Evolutionary conservation across 2,329 filamentous ascomycete genomes (phyloP).

Genomic region (Alternaria rosae): DNA sequence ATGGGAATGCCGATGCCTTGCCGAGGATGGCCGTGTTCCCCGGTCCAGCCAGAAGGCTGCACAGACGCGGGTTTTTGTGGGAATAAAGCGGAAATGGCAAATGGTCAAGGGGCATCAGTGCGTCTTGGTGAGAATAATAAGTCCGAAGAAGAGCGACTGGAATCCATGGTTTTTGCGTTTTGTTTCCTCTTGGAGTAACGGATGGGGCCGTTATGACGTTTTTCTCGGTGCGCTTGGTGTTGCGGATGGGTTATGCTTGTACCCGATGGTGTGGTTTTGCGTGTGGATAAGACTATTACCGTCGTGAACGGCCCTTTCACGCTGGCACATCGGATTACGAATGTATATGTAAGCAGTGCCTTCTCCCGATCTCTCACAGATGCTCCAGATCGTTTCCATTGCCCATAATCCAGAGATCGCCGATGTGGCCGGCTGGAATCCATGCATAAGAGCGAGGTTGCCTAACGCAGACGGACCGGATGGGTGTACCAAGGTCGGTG

Average conservation of each 20-base stretch:
- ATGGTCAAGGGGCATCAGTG: not conserved
- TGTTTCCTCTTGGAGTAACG: slow-evolving; percentile 5
- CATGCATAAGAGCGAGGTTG: not conserved
- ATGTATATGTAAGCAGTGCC: not conserved
- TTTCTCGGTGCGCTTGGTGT: not conserved
- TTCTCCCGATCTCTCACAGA: not conserved
- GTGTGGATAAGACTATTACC: not conserved
- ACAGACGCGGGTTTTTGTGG: not conserved
- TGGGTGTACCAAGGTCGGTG: not conserved
- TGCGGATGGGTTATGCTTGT: slow-evolving; percentile 1
- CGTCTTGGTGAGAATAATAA: slow-evolving; percentile 3
- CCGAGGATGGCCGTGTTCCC: not conserved
- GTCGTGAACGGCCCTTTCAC: not conserved
- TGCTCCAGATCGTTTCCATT: not conserved
- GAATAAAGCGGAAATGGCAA: slow-evolving; percentile 2
- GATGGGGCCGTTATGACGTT: not conserved
- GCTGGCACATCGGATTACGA: not conserved
- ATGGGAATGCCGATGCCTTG: not conserved
- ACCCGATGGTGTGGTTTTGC: not conserved
- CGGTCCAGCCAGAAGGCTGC: not conserved
- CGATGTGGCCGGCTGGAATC: slow-evolving; percentile 2
- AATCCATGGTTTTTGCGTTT: slow-evolving; percentile 6
- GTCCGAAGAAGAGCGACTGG: slow-evolving; percentile 15
- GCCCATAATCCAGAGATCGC: not conserved
- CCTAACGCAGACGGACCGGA: not conserved